Evolutionary conservation across 306 rosid species (phyloP).

Genomic region (Begonia masoniana): DNA sequence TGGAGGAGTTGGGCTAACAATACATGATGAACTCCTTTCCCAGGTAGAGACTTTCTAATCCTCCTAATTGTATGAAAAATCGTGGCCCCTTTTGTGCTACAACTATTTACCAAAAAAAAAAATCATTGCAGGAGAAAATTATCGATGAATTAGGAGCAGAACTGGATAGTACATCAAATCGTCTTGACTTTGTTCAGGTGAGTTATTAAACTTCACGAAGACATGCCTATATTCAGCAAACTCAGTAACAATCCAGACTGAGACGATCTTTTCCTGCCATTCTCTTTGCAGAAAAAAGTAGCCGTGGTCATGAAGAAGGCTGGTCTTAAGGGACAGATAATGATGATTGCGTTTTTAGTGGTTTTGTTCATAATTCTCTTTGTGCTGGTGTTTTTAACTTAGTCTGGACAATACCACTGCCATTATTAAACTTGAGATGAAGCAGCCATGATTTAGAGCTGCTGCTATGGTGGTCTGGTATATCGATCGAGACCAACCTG

Average conservation of each 20-base stretch:
- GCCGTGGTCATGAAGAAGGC: slow-evolving; percentile 96
- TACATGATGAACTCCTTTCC: slow-evolving; percentile 79
- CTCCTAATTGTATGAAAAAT: no score
- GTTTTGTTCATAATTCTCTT: slow-evolving; percentile 76
- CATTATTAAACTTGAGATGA: no score
- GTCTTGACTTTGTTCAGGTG: slow-evolving; percentile 96
- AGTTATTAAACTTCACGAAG: slow-evolving; percentile 7
- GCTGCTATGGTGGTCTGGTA: no score
- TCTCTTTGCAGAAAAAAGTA: slow-evolving; percentile 73
- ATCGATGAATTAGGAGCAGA: slow-evolving; percentile 76
- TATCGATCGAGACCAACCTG: no score
- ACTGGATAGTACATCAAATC: slow-evolving; percentile 91
- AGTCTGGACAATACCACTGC: slow-evolving; percentile 10
- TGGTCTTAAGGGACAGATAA: slow-evolving; percentile 72
- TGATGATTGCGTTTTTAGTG: slow-evolving; percentile 78
- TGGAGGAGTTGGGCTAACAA: slow-evolving; percentile 96
- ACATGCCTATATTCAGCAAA: no score
- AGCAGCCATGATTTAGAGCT: no score
- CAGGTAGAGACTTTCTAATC: slow-evolving; percentile 44
- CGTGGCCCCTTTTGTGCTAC: no score
- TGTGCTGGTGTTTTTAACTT: slow-evolving; percentile 79
- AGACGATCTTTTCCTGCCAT: neutral
- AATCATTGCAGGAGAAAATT: slow-evolving; percentile 59
- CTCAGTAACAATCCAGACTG: no score
- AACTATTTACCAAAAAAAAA: no score